Base-by-base conservation (phyloP, 176 grass and related monocot species). In the Carex kokanica region DNA sequence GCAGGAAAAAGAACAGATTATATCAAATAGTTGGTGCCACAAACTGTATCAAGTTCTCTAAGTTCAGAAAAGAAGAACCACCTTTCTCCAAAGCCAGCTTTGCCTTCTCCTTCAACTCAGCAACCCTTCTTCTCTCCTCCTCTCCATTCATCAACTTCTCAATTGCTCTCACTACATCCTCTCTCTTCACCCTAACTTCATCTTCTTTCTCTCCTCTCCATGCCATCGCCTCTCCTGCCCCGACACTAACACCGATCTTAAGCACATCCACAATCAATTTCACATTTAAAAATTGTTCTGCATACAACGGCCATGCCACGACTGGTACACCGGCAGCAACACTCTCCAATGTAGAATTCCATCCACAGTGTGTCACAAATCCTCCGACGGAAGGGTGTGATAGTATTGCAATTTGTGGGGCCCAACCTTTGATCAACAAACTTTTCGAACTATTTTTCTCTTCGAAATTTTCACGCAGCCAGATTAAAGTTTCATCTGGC, bases 291-390 rank as follows among this genome's bases (percentile, higher is more conserved):
- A 97, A 97, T 20, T 97, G 94, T 55, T 97, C 91, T 1, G 84
- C 41, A 83, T 91, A 94, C 5, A 94, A 51, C 0, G 94, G 94
- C 91, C 94, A 97, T 2, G 91, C 83, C 6, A 83, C 80, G 75
- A 92, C 62, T 0, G 91, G 88, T 84, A 92, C 23, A 2, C 94
- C 91, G 1, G 88, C 87, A 17, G 82, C 84, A 69, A 92, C 24
- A 21, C 83, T 81, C 88, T 97, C 94, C 65, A 97, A 84, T 5
- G 87, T 92, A 9, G 94, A 97, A 1, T 93, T 91, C 94, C 94
- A 97, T 34, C 94, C 94, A 7, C 94, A 94, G 83, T 94, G 90
- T 51, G 92, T 97, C 87, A 97, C 4, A 60, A 94, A 94, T 3
- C 87, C 88, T 18, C 88, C 92, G 2, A 91, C 88, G 1, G 88